These are phyloP conservation scores for Amesomyces nigricolor DNA, from an alignment of 2,329 filamentous ascomycete genomes.

Conservation along the genomic window DNA sequence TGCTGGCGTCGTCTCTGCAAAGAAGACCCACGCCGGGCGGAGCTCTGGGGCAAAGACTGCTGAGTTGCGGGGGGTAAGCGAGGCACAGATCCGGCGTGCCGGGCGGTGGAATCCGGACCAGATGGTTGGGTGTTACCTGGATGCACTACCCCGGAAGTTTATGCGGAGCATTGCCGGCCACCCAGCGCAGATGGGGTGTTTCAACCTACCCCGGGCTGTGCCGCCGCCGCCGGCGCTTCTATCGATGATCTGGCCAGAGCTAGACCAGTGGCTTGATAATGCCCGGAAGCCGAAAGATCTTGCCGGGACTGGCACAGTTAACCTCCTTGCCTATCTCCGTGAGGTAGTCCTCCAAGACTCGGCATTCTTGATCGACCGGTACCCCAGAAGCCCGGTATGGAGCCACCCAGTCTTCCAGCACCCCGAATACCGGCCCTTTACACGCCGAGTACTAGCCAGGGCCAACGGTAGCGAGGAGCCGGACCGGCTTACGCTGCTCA, in stretches of 20 bases:
- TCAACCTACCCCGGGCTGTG: not conserved
- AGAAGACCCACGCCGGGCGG: conserved; percentile 1
- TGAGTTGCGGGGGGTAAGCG: not conserved
- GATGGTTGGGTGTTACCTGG: conserved; percentile 2
- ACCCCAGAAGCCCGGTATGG: not conserved
- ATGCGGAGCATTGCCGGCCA: not conserved
- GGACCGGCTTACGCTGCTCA: not conserved
- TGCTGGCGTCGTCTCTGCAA: not conserved
- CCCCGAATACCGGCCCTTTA: not conserved
- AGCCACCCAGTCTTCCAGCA: conserved; percentile 1
- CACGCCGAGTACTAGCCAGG: too few species aligned
- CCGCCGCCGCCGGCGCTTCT: not conserved
- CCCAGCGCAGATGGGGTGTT: conserved; percentile 1
- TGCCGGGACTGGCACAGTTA: not conserved
- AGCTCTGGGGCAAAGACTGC: conserved; percentile 5
- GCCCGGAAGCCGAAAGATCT: not conserved
- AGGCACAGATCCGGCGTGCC: not conserved
- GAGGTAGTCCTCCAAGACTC: conserved; percentile 3
- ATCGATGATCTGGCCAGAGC: not conserved
- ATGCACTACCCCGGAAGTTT: not conserved
- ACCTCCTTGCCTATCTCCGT: not conserved
- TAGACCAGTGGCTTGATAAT: not conserved
- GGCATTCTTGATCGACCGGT: not conserved
- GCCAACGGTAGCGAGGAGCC: not conserved
- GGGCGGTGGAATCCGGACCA: not conserved